phyloP scores from a whole-genome alignment of 805 yeast species.

The Saccharomycopsis amapae region DNA sequence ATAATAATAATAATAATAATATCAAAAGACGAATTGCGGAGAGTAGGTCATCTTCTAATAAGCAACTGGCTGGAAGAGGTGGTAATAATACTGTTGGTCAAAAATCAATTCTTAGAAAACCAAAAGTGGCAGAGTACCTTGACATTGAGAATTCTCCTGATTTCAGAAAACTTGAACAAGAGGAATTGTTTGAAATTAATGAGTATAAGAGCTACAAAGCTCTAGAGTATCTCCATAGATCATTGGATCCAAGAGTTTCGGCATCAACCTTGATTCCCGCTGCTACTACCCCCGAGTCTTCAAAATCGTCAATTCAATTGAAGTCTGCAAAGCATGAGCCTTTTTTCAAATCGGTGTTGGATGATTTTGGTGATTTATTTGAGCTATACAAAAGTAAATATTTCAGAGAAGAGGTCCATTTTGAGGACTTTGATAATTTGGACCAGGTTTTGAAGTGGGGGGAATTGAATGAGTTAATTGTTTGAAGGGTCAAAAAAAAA shows the following conservation, averaged over 20 bases:
- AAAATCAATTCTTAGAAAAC: conserved; percentile 22
- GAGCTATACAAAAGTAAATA: conserved; percentile 9
- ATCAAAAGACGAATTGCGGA: no score
- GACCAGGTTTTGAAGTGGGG: conserved; percentile 25
- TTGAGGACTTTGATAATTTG: conserved; percentile 26
- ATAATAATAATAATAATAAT: conserved; percentile 9
- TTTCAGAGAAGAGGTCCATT: conserved; percentile 23
- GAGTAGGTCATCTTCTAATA: no score
- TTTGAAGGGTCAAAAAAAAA: no score
- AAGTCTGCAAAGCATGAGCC: conserved; percentile 6
- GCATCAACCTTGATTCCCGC: no score
- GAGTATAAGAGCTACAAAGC: conserved; percentile 13
- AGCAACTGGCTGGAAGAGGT: no score
- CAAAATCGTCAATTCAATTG: conserved; percentile 15
- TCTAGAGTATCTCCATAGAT: conserved; percentile 27
- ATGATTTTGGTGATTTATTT: conserved; percentile 14
- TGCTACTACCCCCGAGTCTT: no score
- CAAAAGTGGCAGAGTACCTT: no score
- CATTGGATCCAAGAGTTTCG: conserved; percentile 36
- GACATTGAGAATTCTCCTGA: conserved; percentile 24
- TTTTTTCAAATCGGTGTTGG: conserved; percentile 12
- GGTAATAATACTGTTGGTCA: neutral
- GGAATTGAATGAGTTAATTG: conserved; percentile 17
- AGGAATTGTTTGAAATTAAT: conserved; percentile 21
- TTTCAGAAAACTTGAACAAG: no score